Base-by-base conservation (phyloP, 495 filamentous ascomycete genomes). In the Oidiodendron maius region DNA sequence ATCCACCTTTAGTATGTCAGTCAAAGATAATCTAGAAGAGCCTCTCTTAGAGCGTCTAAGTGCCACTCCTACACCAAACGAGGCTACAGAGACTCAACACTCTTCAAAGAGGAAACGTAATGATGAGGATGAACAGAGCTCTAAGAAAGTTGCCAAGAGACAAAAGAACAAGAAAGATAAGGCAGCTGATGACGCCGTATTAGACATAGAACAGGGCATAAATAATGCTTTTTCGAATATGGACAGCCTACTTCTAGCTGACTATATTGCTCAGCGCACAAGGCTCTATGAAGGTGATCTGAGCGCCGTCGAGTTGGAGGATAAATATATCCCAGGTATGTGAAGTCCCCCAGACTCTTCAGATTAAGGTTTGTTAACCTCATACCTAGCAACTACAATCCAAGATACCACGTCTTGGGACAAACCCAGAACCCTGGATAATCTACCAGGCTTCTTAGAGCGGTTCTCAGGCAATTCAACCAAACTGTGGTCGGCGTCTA, bases 161-260 rank as follows among this genome's bases (percentile, higher is more conserved):
- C 65, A 69, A 57, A 70, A 68, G 64, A 69, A 73, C 50, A 76
- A 78, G 67, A 75, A 73, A 40, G 74, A 67, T 41, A 83, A 81
- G 57, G 73, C 70, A 35, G 66, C 73, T 11, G 70, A 82, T n/a
- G 76, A 83, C 15, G 75, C 79, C 42, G 71, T 78, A 36, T 62
- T 80, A 35, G 74, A 83, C 49, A 55, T 76, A 10, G 75, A 85
- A 48, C 64, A 71, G n/a, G 78, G 81, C n/a, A 66, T 96, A 47
- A 91, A 96, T 64, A 76, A 76, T 53, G 82, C 84, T 0, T 88
- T 96, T 61, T 78, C 80, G 22, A 75, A 78, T 26, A 87, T 98
- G 82, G 86, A 95, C 53, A 82, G 76, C 40, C 75, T 77, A 46
- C 69, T 97, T 28, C 63, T 95, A n/a, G 86, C 91, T 0, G 93